Conservation (phyloP, 1,284 basidiomycete species). For the Leccinum proximum region DNA sequence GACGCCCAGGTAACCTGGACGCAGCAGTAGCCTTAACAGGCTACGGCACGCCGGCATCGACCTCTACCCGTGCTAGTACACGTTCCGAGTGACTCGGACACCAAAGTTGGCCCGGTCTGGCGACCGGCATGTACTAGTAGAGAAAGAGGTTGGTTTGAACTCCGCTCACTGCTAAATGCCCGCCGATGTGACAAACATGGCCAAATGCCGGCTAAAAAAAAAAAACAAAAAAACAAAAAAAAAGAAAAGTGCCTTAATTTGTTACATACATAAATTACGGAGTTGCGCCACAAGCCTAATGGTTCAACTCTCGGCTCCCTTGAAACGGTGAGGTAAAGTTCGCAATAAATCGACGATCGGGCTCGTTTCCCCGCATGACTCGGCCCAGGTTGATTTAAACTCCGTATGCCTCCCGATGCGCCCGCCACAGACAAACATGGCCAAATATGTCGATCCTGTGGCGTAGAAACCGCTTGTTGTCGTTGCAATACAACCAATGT, state of each 20-base stretch:
- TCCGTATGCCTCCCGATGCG: too few species aligned
- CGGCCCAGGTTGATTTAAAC: too few species aligned
- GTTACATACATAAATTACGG: neutral
- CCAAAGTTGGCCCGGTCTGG: neutral
- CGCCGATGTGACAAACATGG: neutral
- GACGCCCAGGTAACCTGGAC: neutral
- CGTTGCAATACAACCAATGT: too few species aligned
- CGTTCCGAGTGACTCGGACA: neutral
- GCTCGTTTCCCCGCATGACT: too few species aligned
- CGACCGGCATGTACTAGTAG: neutral
- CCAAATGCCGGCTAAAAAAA: neutral
- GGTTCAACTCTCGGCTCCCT: too few species aligned
- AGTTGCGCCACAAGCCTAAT: neutral
- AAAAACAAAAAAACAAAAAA: neutral
- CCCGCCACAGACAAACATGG: too few species aligned
- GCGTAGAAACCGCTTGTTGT: too few species aligned
- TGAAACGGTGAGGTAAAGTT: too few species aligned
- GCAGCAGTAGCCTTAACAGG: neutral
- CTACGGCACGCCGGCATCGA: neutral
- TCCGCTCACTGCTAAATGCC: neutral
- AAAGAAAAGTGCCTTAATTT: neutral
- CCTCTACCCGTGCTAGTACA: neutral
- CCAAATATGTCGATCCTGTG: too few species aligned
- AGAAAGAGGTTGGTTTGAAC: neutral
- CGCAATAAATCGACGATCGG: too few species aligned